Conservation (phyloP, 1,284 basidiomycete genomes). For the Pascua guehoae region DNA sequence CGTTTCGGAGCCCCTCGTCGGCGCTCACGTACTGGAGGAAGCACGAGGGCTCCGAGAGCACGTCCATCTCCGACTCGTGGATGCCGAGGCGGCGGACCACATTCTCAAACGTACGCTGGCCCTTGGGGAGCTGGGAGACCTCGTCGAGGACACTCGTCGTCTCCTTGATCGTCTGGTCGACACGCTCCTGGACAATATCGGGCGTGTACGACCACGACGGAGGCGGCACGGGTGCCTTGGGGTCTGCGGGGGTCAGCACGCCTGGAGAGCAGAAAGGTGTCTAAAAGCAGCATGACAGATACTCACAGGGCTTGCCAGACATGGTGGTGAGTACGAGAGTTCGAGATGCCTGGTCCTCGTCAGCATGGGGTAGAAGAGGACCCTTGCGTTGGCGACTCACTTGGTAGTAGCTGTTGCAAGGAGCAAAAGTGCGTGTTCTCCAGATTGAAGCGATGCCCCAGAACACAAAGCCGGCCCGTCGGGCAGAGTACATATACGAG, state of each 20-base stretch:
- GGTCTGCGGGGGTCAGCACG: slow-evolving; percentile 1
- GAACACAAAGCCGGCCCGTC: no score
- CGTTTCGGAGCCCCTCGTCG: slow-evolving; percentile 15
- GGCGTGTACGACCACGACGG: slow-evolving; percentile 16
- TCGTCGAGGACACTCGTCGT: slow-evolving; percentile 9
- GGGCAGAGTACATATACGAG: no score
- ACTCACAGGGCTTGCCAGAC: not conserved
- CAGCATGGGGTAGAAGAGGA: not conserved
- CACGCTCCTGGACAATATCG: slow-evolving; percentile 2
- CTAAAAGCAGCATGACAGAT: no score
- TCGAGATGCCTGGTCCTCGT: not conserved
- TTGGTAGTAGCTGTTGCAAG: not conserved
- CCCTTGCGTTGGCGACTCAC: not conserved
- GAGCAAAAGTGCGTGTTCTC: not conserved
- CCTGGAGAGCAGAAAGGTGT: not conserved
- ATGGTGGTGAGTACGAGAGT: slow-evolving; percentile 1
- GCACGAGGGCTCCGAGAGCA: slow-evolving; percentile 3
- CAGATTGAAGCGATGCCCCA: no score
- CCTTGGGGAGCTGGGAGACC: slow-evolving; percentile 14
- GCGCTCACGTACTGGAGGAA: slow-evolving; percentile 20
- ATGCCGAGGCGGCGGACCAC: slow-evolving; percentile 12
- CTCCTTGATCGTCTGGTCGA: slow-evolving; percentile 8
- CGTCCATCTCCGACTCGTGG: slow-evolving; percentile 8
- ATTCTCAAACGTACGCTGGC: slow-evolving; percentile 17
- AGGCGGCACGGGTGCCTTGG: slow-evolving; percentile 15